Conservation (phyloP, 805 yeast species). For the Candida insectorum region DNA sequence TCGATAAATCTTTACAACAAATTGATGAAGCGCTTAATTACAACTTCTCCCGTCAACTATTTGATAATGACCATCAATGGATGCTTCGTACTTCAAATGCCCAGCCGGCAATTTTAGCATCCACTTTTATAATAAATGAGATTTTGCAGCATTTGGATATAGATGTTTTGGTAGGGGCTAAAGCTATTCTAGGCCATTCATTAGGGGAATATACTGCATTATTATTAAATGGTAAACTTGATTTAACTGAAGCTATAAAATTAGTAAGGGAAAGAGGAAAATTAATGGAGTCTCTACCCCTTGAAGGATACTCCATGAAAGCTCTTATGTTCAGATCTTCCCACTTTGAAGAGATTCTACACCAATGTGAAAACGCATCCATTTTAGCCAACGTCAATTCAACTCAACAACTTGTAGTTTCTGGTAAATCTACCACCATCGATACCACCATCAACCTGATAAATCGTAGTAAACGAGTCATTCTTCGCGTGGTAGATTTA, state of each 20-base stretch:
- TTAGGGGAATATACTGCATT: constrained; percentile 50
- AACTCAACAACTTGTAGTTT: constrained; percentile 37
- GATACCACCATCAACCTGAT: constrained; percentile 16
- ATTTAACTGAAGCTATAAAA: constrained; percentile 31
- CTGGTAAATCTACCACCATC: constrained; percentile 35
- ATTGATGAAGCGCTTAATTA: constrained; percentile 21
- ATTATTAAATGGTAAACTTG: constrained; percentile 31
- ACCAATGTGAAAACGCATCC: constrained; percentile 14
- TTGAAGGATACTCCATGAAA: constrained; percentile 28
- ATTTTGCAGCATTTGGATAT: constrained; percentile 17
- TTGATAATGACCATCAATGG: constrained; percentile 18
- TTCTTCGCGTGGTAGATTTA: constrained; percentile 25
- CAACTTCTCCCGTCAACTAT: constrained; percentile 18
- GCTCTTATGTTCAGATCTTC: constrained; percentile 29
- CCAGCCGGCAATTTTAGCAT: constrained; percentile 51
- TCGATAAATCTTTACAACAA: constrained; percentile 13
- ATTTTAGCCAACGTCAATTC: constrained; percentile 49
- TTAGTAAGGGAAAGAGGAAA: constrained; percentile 44
- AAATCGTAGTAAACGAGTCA: constrained; percentile 14
- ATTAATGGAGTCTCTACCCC: constrained; percentile 32
- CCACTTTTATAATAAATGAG: constrained; percentile 31
- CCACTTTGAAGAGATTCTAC: constrained; percentile 19
- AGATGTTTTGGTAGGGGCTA: constrained; percentile 15
- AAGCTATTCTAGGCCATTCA: constrained; percentile 44
- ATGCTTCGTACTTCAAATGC: constrained; percentile 40